Percentiles rank a stretch among this genome's conserved stretches.
phyloP scores from a whole-genome alignment of 2,329 filamentous ascomycete species.

The Phialemoniopsis sp. region DNA sequence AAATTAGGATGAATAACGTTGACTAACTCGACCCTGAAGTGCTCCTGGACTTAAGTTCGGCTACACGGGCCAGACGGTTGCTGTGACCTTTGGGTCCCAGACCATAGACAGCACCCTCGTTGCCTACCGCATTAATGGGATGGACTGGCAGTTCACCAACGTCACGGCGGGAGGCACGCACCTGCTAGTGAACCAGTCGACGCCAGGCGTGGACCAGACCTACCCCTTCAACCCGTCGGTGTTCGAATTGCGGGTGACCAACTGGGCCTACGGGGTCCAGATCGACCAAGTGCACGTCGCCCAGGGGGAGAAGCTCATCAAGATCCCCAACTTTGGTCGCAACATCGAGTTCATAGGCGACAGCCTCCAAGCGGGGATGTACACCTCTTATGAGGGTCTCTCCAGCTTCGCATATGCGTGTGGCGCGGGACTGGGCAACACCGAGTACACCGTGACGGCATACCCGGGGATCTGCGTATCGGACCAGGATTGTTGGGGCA shows the following conservation, averaged over 20 bases:
- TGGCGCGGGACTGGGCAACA: slow-evolving; percentile 51
- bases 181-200: slow-evolving; percentile 44
- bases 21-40: no score
- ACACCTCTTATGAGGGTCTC: slow-evolving; percentile 53
- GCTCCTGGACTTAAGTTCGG: slow-evolving; percentile 51
- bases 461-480: slow-evolving; percentile 55
- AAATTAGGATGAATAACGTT: no score
- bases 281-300: slow-evolving; percentile 47
- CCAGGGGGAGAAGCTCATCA: slow-evolving; percentile 36
- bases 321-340: slow-evolving; percentile 27
- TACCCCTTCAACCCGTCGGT: slow-evolving; percentile 36
- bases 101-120: slow-evolving; percentile 47
- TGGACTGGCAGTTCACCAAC: slow-evolving; percentile 59
- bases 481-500: slow-evolving; percentile 52
- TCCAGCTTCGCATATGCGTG: slow-evolving; percentile 53
- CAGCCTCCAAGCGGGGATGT: slow-evolving; percentile 51
- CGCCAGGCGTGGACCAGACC: slow-evolving; percentile 37
- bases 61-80: slow-evolving; percentile 48
- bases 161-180: slow-evolving; percentile 53
- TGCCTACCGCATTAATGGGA: slow-evolving; percentile 52
- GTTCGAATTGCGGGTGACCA: slow-evolving; percentile 56
- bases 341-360: slow-evolving; percentile 39
- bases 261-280: slow-evolving; percentile 58
- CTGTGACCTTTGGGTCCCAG: slow-evolving; percentile 47
- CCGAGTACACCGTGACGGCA: slow-evolving; percentile 53